Base-by-base conservation (phyloP, 73 alveolate species). In the Stentor roeselii region DNA sequence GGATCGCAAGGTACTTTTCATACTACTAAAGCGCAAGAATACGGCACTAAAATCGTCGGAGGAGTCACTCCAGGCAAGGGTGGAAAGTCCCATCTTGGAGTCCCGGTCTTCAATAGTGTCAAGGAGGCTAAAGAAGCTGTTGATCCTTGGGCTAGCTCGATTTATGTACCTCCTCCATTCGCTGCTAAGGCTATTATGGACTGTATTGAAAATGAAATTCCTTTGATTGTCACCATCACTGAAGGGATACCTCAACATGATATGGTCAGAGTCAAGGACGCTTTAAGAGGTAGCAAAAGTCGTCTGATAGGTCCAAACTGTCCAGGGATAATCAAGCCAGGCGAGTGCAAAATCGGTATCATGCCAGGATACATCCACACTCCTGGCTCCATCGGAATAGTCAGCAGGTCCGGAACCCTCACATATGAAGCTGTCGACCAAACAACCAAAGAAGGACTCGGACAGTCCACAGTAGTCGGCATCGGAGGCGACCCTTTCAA, bases 401-500 rank as follows among this genome's bases (percentile, higher is more conserved):
- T 90, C 58, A 76, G 95, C 27, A 86, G 99, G 90, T 93, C 98
- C 35, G 99, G 99, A 34, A 96, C 99, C 37, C 87, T 96, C 87
- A 96, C 99, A 31, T 96, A 96, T 75, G 99, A 96, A 89, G 93
- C 93, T 27, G 99, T 96, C 15, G 98, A 96, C 88, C 94, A 96
- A 92, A 96, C 99, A 75, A 95, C 99, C 2, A 89, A 84, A 35
- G 96, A 86, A 39, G 98, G 98, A 59, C 90, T 96, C 78, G 99
- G 99, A 40, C 94, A 96, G 89, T 91, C 97, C 14, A 95, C 99
- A 40, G 96, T 93, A 83, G 98, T 95, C 42, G 95, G 98, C 39
- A 94, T 94, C 76, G 99, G 99, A 36, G 99, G 99, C 37, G 99
- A 96, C 86, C 99, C 99, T 42, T 95, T 96, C 93, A 96, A 95